Percentiles rank a stretch among this genome's conserved stretches.
Conservation (phyloP, 73 alveolate genomes). For the Diophrys appendiculata region DNA sequence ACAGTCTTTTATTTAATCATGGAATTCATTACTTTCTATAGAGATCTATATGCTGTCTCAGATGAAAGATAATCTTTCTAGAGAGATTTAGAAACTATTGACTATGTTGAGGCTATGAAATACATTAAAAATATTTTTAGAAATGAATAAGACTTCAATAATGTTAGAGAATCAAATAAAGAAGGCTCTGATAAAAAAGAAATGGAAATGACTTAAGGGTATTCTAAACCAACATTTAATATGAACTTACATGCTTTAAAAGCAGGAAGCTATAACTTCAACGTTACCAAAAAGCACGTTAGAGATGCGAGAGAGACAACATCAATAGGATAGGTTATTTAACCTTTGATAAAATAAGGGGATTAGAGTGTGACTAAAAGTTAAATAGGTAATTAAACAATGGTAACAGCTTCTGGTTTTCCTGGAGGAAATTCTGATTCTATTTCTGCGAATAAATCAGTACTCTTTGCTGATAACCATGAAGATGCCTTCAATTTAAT, state of each 20-base stretch:
- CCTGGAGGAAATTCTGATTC: neutral
- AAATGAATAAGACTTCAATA: too few relatives aligned
- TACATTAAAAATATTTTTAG: too few relatives aligned
- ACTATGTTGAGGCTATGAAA: neutral
- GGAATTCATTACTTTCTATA: neutral
- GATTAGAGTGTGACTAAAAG: too few relatives aligned
- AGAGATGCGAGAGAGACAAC: neutral
- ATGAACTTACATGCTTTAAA: too few relatives aligned
- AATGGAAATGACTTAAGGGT: too few relatives aligned
- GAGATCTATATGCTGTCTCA: neutral
- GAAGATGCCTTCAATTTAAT: neutral
- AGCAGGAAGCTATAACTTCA: too few relatives aligned
- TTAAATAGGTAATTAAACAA: too few relatives aligned
- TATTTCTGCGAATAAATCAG: neutral
- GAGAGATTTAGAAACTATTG: neutral
- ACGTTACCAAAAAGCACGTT: too few relatives aligned
- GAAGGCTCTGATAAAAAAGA: too few relatives aligned
- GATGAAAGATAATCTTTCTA: neutral
- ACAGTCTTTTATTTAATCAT: neutral
- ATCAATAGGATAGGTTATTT: neutral
- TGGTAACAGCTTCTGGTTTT: too few relatives aligned
- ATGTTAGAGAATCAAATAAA: too few relatives aligned
- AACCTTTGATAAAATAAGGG: neutral
- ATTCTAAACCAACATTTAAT: too few relatives aligned
- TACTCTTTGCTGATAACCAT: neutral